phyloP scores from a whole-genome alignment of 2,329 filamentous ascomycete genomes.

The Mollisia scopiformis region DNA sequence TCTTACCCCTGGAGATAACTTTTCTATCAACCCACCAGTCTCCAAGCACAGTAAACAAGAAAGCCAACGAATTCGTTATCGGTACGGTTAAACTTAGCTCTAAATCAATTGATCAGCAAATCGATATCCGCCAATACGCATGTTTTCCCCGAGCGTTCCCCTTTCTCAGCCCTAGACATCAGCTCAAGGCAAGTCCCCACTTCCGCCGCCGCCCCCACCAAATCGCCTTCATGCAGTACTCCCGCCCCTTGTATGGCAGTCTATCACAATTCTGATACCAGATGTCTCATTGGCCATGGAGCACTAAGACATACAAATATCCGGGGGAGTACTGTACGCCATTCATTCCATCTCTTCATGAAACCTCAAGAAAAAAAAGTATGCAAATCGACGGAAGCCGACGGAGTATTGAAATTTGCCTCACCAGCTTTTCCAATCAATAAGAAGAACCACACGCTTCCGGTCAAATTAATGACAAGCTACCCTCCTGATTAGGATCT shows the following conservation, averaged over 20 bases:
- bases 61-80: conserved; percentile 91
- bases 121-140: not conserved
- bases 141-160: not conserved
- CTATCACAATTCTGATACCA: no score
- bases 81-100: conserved; percentile 93
- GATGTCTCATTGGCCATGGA: no score
- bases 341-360: not conserved
- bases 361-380: not conserved
- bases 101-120: conserved; percentile 39
- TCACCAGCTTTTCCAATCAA: conserved; percentile 88
- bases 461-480: conserved; percentile 84
- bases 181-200: not conserved
- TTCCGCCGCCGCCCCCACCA: not conserved
- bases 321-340: no score
- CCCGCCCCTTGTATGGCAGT: no score
- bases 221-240: not conserved
- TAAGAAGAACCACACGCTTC: conserved; percentile 95
- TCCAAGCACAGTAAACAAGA: conserved; percentile 92
- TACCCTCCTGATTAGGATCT: no score
- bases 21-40: conserved; percentile 96
- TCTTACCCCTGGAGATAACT: conserved; percentile 77
- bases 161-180: conserved; percentile 11
- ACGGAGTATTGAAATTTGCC: conserved; percentile 34
- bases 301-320: no score
- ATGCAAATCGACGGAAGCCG: no score